phyloP scores from a whole-genome alignment of 2,329 filamentous ascomycete genomes.

The Ophiostoma triangulosporum region DNA sequence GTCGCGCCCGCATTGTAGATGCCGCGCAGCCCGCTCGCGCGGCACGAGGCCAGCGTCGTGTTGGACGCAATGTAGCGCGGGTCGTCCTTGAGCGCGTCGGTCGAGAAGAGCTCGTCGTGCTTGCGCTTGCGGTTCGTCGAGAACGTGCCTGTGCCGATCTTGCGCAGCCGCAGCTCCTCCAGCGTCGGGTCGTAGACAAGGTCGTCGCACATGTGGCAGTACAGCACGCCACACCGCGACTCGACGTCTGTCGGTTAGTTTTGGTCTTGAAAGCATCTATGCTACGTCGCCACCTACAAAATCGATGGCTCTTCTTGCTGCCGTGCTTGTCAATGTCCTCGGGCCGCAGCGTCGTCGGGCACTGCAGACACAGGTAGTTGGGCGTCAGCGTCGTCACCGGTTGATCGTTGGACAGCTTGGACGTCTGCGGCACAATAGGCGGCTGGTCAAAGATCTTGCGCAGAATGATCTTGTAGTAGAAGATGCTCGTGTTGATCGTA shows the following conservation, averaged over 20 bases:
- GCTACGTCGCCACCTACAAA: constrained; percentile 39
- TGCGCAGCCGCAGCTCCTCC: constrained; percentile 59
- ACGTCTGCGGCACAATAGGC: constrained; percentile 52
- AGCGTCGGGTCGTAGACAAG: constrained; percentile 72
- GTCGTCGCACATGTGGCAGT: constrained; percentile 71
- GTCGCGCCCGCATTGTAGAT: constrained; percentile 98
- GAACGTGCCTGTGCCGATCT: constrained; percentile 53
- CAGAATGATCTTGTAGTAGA: constrained; percentile 59
- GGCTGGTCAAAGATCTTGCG: constrained; percentile 56
- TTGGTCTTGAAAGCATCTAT: no score
- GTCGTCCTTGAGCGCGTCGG: constrained; percentile 52
- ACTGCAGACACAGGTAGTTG: constrained; percentile 62
- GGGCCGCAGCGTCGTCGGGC: constrained; percentile 52
- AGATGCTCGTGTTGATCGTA: constrained; percentile 53
- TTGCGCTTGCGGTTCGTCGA: constrained; percentile 61
- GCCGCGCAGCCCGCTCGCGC: constrained; percentile 75
- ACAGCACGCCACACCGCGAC: constrained; percentile 59
- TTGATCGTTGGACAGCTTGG: constrained; percentile 41
- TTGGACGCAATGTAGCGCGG: constrained; percentile 66
- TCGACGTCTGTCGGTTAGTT: constrained; percentile 48
- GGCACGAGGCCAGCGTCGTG: constrained; percentile 50
- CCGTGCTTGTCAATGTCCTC: constrained; percentile 55
- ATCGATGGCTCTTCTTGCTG: constrained; percentile 54
- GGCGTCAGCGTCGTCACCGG: constrained; percentile 49
- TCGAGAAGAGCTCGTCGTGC: constrained; percentile 51